Evolutionary conservation across 1,284 basidiomycete species (phyloP), one percentile per base, ranked within the genome.

Genomic region (Marasmius tenuissimus): DNA sequence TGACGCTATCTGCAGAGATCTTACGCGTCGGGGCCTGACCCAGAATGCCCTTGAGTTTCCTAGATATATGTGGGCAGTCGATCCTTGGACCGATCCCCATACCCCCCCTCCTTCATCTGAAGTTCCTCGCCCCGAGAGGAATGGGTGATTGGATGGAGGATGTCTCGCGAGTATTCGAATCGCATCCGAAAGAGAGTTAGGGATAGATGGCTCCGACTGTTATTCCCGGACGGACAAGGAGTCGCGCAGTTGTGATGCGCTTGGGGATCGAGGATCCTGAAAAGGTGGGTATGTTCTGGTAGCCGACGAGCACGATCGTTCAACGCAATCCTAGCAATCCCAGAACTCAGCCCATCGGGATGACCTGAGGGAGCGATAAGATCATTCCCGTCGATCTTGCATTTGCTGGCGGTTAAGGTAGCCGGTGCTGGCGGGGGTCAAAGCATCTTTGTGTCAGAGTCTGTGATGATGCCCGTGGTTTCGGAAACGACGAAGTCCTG

Each of bases 21-120:
- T 96, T 5, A 88, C 91, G 60, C 86, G 93, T n/a, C 81, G 96
- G 33, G 96, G 96, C 1, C 93, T 93, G 66, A 86, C 89, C 62
- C 85, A 93, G 8, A 95, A 96, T 0, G 87, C 94, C 0, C 96
- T 96, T 72, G 94, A 96, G 73, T 95, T 94, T 69, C 87, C 92
- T 2, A 85, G 91, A 42, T 81, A 97, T 0, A 78, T 97, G 51
- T 89, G 91, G 63, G 84, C 88, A 0, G 81, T 97, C 0, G 93
- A 96, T 69, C 93, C 94, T 0, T 83, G 87, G 75, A 83, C 81
- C 12, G 94, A 97, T 70, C 95, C 94, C 0, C 94, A 96, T 68
- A 93, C n/a, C 93, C 2, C 84, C 89, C 1, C 77, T 90, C 3
- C 77, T 94, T n/a, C 92, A 94, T 76, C 81, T 95, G 5, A 94